Conservation (phyloP, 75 land plant species). For the Selaginella tamariscina region DNA sequence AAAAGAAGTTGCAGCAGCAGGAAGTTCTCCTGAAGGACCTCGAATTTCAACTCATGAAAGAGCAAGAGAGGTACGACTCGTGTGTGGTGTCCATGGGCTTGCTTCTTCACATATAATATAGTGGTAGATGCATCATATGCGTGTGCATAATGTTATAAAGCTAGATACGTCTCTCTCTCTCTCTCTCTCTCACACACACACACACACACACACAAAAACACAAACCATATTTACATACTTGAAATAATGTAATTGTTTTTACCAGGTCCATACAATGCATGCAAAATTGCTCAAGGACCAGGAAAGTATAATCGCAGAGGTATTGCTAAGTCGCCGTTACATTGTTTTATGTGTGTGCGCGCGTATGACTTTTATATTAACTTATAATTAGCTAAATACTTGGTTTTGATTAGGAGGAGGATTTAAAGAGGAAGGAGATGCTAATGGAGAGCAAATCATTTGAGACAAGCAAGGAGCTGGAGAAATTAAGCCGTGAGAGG, state of each 20-base stretch:
- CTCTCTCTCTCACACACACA: too few species aligned
- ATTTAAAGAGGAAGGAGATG: slow-evolving; percentile 15
- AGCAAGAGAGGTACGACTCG: slow-evolving; percentile 24
- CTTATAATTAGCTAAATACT: too few species aligned
- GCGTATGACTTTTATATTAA: too few species aligned
- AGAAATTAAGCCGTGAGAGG: slow-evolving; percentile 28
- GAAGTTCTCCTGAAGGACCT: slow-evolving; percentile 21
- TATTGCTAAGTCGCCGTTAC: too few species aligned
- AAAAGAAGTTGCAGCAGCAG: slow-evolving; percentile 26
- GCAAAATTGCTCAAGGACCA: slow-evolving; percentile 27
- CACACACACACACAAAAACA: too few species aligned
- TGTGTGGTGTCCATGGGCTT: not conserved
- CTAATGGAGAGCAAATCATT: slow-evolving; percentile 22
- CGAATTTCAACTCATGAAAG: slow-evolving; percentile 23
- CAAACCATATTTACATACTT: too few species aligned
- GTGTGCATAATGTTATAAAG: too few species aligned
- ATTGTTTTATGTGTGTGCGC: too few species aligned
- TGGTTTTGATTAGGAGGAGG: too few species aligned
- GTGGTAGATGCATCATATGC: too few species aligned
- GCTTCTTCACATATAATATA: too few species aligned
- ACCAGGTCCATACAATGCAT: slow-evolving; percentile 17
- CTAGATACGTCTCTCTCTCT: too few species aligned
- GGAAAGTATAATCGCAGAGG: slow-evolving; percentile 28
- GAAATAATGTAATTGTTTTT: slow-evolving; percentile 1
- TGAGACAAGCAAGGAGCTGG: slow-evolving; percentile 22